Conservation (phyloP, 306 rosid genomes). For the Cicer pinnatifidum region DNA sequence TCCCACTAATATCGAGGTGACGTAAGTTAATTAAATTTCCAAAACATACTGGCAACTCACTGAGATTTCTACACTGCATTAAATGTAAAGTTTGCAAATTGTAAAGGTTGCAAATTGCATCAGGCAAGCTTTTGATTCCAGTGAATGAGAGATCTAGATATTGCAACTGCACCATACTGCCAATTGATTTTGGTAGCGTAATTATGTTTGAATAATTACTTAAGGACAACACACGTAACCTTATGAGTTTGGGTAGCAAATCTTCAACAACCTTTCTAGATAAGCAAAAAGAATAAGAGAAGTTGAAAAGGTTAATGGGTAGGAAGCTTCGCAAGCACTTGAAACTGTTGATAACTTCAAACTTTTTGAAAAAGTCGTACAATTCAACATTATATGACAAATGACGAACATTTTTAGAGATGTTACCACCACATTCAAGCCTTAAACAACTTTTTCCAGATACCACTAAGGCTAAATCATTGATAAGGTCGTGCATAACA, state of each 20-base stretch:
- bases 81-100: constrained; percentile 22
- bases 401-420: constrained; percentile 31
- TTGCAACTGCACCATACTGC: constrained; percentile 13
- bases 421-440: background rate
- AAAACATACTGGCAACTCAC: background rate
- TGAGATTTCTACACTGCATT: background rate
- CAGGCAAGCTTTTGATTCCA: background rate
- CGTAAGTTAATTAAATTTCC: constrained; percentile 11
- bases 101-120: background rate
- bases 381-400: background rate
- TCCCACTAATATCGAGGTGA: background rate
- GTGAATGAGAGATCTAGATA: background rate
- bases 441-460: constrained; percentile 8
- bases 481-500: constrained; percentile 43
- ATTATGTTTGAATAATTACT: background rate
- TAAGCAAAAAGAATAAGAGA: accelerated
- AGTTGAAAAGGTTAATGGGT: accelerated
- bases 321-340: constrained; percentile 15
- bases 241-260: background rate
- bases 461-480: constrained; percentile 14
- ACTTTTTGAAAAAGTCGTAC: constrained; percentile 4
- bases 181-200: background rate
- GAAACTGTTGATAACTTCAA: background rate
- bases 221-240: background rate
- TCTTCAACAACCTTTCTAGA: background rate